Base-by-base conservation (phyloP, 495 filamentous ascomycete genomes). In the Penicillium turbatum region DNA sequence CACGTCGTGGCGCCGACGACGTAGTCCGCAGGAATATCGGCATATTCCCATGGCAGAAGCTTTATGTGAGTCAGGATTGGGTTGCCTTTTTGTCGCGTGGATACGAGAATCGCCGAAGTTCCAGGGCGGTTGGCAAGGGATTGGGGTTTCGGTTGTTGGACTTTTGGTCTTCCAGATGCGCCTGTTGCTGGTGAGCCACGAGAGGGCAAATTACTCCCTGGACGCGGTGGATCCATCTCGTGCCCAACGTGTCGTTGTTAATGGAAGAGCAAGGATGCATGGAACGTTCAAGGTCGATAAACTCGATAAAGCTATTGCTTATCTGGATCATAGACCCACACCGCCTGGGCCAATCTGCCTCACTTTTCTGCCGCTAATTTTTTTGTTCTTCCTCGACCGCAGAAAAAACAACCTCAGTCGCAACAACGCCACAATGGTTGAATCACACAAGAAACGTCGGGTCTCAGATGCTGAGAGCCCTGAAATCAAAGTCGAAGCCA, bases 1-100 rank as follows among this genome's bases (percentile, higher is more conserved):
- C 92, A 97, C 15, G 92, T 92, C 1, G 91, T 97, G 19, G 75
- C 61, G 5, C 93, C 93, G 3, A 99, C 76, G 8, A 89, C 87
- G 64, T 95, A 99, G 70, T 99, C 93, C 15, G 92, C 88, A 0
- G 86, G 86, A 8, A 95, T 96, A 65, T 97, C 91, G 36, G 88
- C 88, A 66, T 96, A 99, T 70, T 97, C 93, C 93, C 93, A 99
- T 1, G 91, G 82, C n/a, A 95, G 70, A 3, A 86, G 82, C 44
- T 84, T 83, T 47, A 99, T 79, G 64, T 86, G 79, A 52, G 87
- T 86, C 41, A 99, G 74, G 47, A 96, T 87, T 0, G 95, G 95
- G 65, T 99, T 99, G 39, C 95, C 93, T 68, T 96, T 96, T 66
- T 98, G 92, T 55, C 86, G 79, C 12, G 82, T 76, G 5, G 90